phyloP scores from a whole-genome alignment of 495 filamentous ascomycete genomes.

The Sporormia fimetaria region DNA sequence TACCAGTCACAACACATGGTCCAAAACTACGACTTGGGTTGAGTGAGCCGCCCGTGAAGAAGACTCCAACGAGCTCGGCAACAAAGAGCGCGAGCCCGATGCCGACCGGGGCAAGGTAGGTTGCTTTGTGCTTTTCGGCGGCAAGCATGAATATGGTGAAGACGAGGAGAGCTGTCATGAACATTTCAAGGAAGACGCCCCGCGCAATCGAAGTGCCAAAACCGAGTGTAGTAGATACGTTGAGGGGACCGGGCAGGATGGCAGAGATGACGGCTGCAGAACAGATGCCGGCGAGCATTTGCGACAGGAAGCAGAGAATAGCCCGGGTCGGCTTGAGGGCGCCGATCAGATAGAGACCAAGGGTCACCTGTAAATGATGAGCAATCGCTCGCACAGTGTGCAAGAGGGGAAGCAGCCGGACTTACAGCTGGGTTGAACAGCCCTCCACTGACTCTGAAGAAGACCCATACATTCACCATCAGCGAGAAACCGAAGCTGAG shows the following conservation, averaged over 20 bases:
- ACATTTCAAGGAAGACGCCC: conserved; percentile 69
- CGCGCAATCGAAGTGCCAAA: conserved; percentile 47
- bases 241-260: conserved; percentile 51
- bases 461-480: conserved; percentile 34
- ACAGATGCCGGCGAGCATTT: conserved; percentile 49
- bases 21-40: conserved; percentile 64
- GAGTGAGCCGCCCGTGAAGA: conserved; percentile 59
- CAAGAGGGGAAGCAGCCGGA: neutral
- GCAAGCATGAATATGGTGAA: conserved; percentile 76
- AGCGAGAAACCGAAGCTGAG: conserved; percentile 31
- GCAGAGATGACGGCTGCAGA: conserved; percentile 49
- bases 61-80: conserved; percentile 55
- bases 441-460: conserved; percentile 31
- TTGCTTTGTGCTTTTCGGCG: conserved; percentile 69
- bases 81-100: conserved; percentile 67
- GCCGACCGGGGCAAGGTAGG: conserved; percentile 66
- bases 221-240: conserved; percentile 49
- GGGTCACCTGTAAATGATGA: conserved; percentile 39
- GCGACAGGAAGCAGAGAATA: conserved; percentile 40
- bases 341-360: conserved; percentile 47
- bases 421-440: conserved; percentile 29
- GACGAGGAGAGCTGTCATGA: conserved; percentile 65
- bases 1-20: conserved; percentile 51
- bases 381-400: neutral
- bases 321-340: conserved; percentile 43